Percentiles rank a stretch among this genome's conserved stretches.
Conservation (phyloP, 2,329 filamentous ascomycete species). For the Metarhizium sp. region DNA sequence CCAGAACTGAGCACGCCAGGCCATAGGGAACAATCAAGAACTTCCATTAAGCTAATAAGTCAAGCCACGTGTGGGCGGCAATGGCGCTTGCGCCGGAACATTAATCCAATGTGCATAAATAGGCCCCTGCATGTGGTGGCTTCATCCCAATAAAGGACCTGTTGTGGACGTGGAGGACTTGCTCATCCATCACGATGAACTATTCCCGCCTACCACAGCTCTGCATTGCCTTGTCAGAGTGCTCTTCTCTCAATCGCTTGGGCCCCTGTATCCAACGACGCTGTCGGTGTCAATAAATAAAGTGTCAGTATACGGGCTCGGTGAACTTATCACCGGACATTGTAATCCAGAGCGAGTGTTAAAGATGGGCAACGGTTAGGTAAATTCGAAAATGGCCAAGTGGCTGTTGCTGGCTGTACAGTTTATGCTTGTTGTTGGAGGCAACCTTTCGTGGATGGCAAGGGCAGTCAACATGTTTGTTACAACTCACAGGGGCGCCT, state of each 20-base stretch:
- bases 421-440: background rate
- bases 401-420: background rate
- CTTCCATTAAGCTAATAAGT: background rate
- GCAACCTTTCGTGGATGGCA: background rate
- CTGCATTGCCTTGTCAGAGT: background rate
- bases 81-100: background rate
- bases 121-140: too few species aligned
- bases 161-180: too few species aligned
- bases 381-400: too few species aligned
- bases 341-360: too few species aligned
- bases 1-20: background rate
- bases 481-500: background rate
- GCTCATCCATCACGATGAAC: background rate
- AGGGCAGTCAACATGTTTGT: background rate
- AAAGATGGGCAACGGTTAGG: too few species aligned
- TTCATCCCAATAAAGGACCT: too few species aligned
- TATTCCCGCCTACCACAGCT: background rate
- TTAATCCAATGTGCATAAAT: background rate
- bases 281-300: too few species aligned
- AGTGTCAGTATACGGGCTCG: too few species aligned
- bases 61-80: slow-evolving; percentile 1
- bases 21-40: background rate
- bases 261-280: too few species aligned
- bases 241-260: background rate
- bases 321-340: too few species aligned